A percentile compares a stretch with the other conserved stretches of the same genome.
Evolutionary conservation across 2,329 filamentous ascomycete species (phyloP).

Genomic region (Neodidymelliopsis sp.): DNA sequence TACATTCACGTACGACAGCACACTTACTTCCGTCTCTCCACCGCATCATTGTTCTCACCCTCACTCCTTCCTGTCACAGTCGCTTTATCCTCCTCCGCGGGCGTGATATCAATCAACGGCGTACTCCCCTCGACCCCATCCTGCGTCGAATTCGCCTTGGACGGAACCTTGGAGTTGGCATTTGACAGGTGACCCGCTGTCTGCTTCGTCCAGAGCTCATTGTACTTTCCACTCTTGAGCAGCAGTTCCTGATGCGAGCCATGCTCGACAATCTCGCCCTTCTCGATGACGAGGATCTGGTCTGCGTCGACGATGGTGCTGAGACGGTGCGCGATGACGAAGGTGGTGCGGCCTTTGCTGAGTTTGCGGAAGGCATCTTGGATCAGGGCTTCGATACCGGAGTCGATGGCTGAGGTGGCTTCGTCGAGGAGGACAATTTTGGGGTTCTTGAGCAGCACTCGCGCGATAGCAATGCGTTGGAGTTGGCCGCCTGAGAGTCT

Average conservation of each 20-base stretch:
- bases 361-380: constrained; percentile 67
- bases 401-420: constrained; percentile 86
- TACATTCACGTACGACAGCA: too few species aligned
- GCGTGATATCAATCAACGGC: constrained; percentile 35
- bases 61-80: constrained; percentile 23
- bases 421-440: constrained; percentile 88
- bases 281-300: constrained; percentile 80
- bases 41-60: constrained; percentile 11
- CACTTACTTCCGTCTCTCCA: constrained; percentile 24
- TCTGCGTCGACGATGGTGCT: constrained; percentile 87
- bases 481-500: constrained; percentile 70
- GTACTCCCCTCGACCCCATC: constrained; percentile 16
- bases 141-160: constrained; percentile 25
- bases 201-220: constrained; percentile 89
- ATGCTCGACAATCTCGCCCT: constrained; percentile 77
- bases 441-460: constrained; percentile 79
- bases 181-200: constrained; percentile 50
- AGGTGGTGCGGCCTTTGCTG: constrained; percentile 69
- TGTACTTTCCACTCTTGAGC: constrained; percentile 73
- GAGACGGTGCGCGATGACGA: constrained; percentile 78
- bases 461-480: constrained; percentile 72
- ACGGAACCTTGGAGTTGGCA: constrained; percentile 24
- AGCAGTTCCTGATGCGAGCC: constrained; percentile 83
- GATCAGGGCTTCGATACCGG: constrained; percentile 71
- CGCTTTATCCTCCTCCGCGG: constrained; percentile 30